Percentiles rank a stretch among this genome's conserved stretches.
Conservation (phyloP, 2,329 filamentous ascomycete genomes). For the Alternaria sp. region DNA sequence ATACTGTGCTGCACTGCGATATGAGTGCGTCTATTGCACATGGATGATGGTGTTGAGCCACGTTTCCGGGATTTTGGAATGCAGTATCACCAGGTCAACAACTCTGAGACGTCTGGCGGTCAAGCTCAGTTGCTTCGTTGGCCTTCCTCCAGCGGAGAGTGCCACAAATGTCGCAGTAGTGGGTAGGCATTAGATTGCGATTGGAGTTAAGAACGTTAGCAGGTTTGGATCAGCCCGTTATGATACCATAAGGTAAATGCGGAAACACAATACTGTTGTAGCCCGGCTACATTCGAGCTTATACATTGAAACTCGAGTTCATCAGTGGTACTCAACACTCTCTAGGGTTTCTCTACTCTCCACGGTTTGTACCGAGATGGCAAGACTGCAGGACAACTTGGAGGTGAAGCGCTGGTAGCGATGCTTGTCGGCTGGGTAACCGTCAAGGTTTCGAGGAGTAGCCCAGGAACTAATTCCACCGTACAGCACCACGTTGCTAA, state of each 20-base stretch:
- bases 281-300: neutral
- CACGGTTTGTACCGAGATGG: neutral
- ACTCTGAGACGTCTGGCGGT: neutral
- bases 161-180: neutral
- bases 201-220: neutral
- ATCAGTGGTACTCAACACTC: neutral
- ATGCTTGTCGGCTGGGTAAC: conserved; percentile 2
- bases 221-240: neutral
- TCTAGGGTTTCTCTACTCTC: neutral
- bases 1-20: conserved; percentile 1
- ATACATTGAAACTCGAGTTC: neutral
- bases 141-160: neutral
- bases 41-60: neutral
- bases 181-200: neutral
- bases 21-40: neutral
- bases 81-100: conserved; percentile 4
- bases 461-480: neutral
- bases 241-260: neutral
- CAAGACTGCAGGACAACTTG: neutral
- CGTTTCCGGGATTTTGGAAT: neutral
- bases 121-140: conserved; percentile 4
- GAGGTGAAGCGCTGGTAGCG: conserved; percentile 5
- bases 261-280: neutral
- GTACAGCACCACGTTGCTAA: neutral
- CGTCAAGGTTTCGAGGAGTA: conserved; percentile 5